Conservation (phyloP, 164 flowering plant genomes). For the Stephania cephalantha region DNA sequence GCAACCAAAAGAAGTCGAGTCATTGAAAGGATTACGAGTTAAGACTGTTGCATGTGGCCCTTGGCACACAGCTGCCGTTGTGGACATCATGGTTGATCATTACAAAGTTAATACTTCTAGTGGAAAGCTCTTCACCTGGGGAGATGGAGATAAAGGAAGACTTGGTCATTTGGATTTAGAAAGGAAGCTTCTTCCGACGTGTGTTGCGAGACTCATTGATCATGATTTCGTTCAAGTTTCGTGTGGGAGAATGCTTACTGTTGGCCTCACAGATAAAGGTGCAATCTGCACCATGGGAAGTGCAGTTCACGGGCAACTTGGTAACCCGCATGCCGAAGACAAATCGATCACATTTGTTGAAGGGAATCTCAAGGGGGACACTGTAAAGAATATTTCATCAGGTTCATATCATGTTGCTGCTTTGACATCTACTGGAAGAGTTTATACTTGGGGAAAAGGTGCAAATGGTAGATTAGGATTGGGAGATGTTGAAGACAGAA, state of each 20-base stretch:
- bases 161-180: conserved; percentile 51
- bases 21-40: conserved; percentile 43
- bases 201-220: conserved; percentile 50
- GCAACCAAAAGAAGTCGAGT: conserved; percentile 62
- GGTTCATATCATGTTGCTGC: conserved; percentile 61
- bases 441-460: conserved; percentile 71
- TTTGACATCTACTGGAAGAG: conserved; percentile 44
- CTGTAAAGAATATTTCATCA: conserved; percentile 44
- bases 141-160: conserved; percentile 64
- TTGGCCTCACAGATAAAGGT: conserved; percentile 46
- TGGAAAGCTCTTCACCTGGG: conserved; percentile 73
- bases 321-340: conserved; percentile 43
- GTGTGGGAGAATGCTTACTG: conserved; percentile 61
- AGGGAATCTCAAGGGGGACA: conserved; percentile 50
- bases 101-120: conserved; percentile 18
- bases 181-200: conserved; percentile 52
- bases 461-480: conserved; percentile 56
- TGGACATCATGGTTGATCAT: conserved; percentile 37
- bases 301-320: conserved; percentile 54
- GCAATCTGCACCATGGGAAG: conserved; percentile 65
- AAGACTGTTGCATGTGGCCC: conserved; percentile 68
- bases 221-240: conserved; percentile 55
- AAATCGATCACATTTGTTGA: conserved; percentile 47
- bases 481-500: conserved; percentile 50
- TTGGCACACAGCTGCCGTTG: conserved; percentile 77